Percentiles rank a stretch among this genome's conserved stretches.
Evolutionary conservation across 1,139 yeast genomes (phyloP).

Genomic region (Scheffersomyces segobiensis): DNA sequence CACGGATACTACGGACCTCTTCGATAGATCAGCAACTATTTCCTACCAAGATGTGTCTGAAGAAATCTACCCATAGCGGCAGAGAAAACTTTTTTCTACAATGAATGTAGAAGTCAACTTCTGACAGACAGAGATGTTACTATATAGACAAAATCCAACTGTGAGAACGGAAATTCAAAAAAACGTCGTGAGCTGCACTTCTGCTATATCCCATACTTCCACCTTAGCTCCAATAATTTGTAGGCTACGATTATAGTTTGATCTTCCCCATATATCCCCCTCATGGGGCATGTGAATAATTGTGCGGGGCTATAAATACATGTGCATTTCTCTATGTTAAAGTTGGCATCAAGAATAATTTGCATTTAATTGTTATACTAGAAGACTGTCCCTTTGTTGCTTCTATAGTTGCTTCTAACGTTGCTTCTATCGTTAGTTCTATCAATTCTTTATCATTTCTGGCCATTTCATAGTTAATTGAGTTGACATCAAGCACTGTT

Average conservation of each 20-base stretch:
- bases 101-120: no score
- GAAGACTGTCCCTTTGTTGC: neutral
- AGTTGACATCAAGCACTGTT: neutral
- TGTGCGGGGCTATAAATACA: neutral
- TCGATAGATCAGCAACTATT: no score
- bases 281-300: neutral
- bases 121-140: no score
- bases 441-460: neutral
- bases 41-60: neutral
- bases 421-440: no score
- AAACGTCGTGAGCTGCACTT: no score
- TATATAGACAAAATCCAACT: no score
- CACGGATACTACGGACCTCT: neutral
- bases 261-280: neutral
- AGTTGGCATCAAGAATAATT: no score
- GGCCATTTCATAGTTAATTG: neutral
- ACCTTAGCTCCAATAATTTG: neutral
- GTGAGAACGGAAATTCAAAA: no score
- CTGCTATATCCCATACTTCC: neutral
- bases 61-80: neutral
- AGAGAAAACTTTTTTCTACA: neutral
- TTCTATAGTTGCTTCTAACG: no score
- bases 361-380: neutral
- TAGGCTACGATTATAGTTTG: neutral
- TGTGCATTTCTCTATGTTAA: neutral